Percentiles rank a stretch among this genome's conserved stretches.
Evolutionary conservation across 2,329 filamentous ascomycete species (phyloP).

Genomic region (Epichloe sylvatica): DNA sequence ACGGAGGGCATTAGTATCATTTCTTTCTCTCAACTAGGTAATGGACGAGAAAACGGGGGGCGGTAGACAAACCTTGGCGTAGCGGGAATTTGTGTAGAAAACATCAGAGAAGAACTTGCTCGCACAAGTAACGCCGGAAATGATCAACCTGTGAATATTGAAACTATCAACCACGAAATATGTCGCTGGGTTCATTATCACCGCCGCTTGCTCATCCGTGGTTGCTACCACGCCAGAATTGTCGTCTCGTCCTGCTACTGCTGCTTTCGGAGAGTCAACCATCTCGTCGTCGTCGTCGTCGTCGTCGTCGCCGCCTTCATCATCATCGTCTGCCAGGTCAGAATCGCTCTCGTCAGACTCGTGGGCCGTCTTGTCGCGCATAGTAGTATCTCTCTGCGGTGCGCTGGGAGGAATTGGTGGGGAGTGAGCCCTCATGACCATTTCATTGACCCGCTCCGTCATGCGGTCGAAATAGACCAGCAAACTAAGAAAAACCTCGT

Average conservation of each 20-base stretch:
- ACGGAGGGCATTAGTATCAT: conserved; percentile 8
- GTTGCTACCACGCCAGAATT: conserved; percentile 10
- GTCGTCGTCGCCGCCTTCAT: conserved; percentile 19
- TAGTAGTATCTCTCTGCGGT: conserved; percentile 16
- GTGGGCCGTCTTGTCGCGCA: conserved; percentile 13
- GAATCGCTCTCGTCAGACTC: conserved; percentile 33
- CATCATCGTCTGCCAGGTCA: conserved; percentile 35
- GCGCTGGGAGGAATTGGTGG: conserved; percentile 6
- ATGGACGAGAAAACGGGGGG: background rate
- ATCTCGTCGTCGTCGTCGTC: conserved; percentile 25
- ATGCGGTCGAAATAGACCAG: conserved; percentile 97
- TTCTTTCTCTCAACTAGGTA: background rate
- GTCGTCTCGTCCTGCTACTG: conserved; percentile 10
- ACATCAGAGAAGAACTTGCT: conserved; percentile 99
- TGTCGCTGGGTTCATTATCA: conserved; percentile 26
- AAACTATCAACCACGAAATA: conserved; percentile 96
- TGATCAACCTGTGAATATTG: conserved; percentile 94
- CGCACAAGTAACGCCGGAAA: conserved; percentile 91
- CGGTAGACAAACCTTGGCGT: conserved; percentile 69
- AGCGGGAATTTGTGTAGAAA: conserved; percentile 97
- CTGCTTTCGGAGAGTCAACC: conserved; percentile 16
- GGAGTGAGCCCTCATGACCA: conserved; percentile 45
- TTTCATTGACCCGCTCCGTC: conserved; percentile 86
- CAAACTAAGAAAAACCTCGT: conserved; percentile 90
- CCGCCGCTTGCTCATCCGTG: conserved; percentile 12